Percentiles rank a stretch among this genome's conserved stretches.
phyloP scores from a whole-genome alignment of 169 alveolate species.

The Neospora caninum region DNA sequence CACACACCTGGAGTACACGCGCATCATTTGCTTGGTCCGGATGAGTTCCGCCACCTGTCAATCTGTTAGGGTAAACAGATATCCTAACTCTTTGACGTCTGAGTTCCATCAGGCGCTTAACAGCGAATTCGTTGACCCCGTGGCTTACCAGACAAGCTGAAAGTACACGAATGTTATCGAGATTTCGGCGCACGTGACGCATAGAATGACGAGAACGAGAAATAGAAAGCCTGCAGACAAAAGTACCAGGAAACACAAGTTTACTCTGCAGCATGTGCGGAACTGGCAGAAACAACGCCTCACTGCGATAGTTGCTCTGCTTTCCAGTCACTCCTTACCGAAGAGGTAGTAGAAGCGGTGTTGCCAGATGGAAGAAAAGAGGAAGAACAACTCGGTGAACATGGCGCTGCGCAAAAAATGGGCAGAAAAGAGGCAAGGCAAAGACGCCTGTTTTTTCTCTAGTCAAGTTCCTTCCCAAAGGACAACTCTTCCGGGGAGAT shows the following conservation, averaged over 20 bases:
- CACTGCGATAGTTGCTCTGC: constrained; percentile 55
- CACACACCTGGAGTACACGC: background rate
- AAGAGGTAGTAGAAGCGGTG: constrained; percentile 83
- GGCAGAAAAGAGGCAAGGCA: background rate
- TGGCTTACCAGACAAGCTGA: constrained; percentile 50
- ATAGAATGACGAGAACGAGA: constrained; percentile 48
- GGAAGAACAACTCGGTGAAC: constrained; percentile 79
- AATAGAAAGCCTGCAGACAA: constrained; percentile 70
- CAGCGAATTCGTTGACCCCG: no score
- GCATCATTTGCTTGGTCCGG: no score
- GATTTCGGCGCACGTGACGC: constrained; percentile 63
- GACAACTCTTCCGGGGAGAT: background rate
- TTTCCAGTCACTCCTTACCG: constrained; percentile 66
- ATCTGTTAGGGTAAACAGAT: no score
- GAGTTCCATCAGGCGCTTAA: no score
- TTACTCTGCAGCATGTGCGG: constrained; percentile 72
- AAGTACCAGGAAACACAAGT: background rate
- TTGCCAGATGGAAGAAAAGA: constrained; percentile 82
- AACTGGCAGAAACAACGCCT: constrained; percentile 77
- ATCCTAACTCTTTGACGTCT: no score
- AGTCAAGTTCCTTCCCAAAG: background rate
- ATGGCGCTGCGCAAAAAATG: constrained; percentile 67
- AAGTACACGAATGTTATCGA: constrained; percentile 59
- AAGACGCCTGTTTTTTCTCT: background rate
- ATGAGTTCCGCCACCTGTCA: no score